Percentiles rank a stretch among this genome's conserved stretches.
These are phyloP conservation scores for Sporothrix curviconia DNA, from an alignment of 2,329 filamentous ascomycete species.

Conservation along the genomic window DNA sequence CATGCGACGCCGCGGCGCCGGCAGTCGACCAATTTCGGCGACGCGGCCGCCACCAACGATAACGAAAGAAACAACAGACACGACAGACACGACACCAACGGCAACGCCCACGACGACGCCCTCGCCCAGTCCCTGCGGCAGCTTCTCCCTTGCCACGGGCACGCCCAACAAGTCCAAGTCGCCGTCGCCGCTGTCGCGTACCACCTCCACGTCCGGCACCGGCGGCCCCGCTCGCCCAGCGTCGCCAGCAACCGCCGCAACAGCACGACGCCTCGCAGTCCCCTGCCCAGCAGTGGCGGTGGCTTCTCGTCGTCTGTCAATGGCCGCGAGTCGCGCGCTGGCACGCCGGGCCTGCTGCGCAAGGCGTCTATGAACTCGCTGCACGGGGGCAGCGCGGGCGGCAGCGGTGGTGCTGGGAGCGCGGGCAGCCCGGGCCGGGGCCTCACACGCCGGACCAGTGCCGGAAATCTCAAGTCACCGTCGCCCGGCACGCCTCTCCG, in stretches of 20 bases:
- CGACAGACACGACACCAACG: background rate
- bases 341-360: slow-evolving; percentile 45
- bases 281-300: slow-evolving; percentile 32
- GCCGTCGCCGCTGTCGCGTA: slow-evolving; percentile 11
- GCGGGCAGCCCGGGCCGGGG: slow-evolving; percentile 1
- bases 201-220: background rate
- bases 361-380: slow-evolving; percentile 54
- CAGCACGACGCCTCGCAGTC: slow-evolving; percentile 35
- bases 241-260: slow-evolving; percentile 28
- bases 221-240: slow-evolving; percentile 29
- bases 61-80: background rate
- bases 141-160: slow-evolving; percentile 18
- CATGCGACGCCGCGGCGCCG: slow-evolving; percentile 11
- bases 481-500: slow-evolving; percentile 31
- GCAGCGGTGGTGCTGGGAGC: background rate
- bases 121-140: slow-evolving; percentile 22
- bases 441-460: slow-evolving; percentile 44
- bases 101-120: slow-evolving; percentile 9
- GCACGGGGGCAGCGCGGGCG: slow-evolving; percentile 35
- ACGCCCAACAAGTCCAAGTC: slow-evolving; percentile 15
- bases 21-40: slow-evolving; percentile 3
- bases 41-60: background rate
- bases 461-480: slow-evolving; percentile 39
- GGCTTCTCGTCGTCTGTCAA: too few species aligned
- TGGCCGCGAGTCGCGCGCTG: slow-evolving; percentile 39